Percentiles rank a stretch among this genome's conserved stretches.
phyloP scores from a whole-genome alignment of 495 filamentous ascomycete genomes.

The Cladorrhinum samala region DNA sequence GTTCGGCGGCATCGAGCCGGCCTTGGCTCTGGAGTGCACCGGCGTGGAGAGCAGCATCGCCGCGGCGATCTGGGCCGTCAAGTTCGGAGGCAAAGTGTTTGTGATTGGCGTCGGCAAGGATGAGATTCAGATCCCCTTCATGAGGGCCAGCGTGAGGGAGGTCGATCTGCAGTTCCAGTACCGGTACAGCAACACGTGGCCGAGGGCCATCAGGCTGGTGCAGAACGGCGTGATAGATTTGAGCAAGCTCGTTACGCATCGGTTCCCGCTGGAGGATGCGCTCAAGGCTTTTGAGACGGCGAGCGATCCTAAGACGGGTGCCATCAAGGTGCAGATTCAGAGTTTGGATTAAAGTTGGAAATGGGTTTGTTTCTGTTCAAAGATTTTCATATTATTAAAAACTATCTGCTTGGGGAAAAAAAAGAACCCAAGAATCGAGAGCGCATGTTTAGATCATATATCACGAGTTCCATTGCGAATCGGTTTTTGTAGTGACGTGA shows the following conservation, averaged over 20 bases:
- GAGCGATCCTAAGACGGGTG: constrained; percentile 79
- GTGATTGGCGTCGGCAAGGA: constrained; percentile 90
- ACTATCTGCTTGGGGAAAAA: background rate
- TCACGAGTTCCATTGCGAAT: constrained; percentile 4
- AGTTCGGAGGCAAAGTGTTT: constrained; percentile 92
- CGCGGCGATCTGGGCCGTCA: constrained; percentile 78
- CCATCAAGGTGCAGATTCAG: constrained; percentile 92
- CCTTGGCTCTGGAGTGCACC: constrained; percentile 79
- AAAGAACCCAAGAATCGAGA: constrained; percentile 1
- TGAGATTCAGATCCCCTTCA: constrained; percentile 90
- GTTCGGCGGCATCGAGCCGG: constrained; percentile 67
- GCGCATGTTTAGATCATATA: too few species aligned
- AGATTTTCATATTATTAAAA: background rate
- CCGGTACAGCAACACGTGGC: constrained; percentile 93
- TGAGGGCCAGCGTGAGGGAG: constrained; percentile 82
- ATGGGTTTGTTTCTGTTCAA: background rate
- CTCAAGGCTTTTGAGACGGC: constrained; percentile 84
- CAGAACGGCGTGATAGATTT: constrained; percentile 76
- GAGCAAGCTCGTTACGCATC: constrained; percentile 77
- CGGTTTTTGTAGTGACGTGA: too few species aligned
- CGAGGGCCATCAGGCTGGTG: constrained; percentile 80
- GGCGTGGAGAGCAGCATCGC: constrained; percentile 85
- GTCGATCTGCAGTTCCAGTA: constrained; percentile 95
- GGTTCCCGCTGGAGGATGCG: constrained; percentile 78
- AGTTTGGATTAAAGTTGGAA: constrained; percentile 39